Percentiles rank a stretch among this genome's conserved stretches.
Conservation (phyloP, 331 rosid genomes). For the Ulmus americana region DNA sequence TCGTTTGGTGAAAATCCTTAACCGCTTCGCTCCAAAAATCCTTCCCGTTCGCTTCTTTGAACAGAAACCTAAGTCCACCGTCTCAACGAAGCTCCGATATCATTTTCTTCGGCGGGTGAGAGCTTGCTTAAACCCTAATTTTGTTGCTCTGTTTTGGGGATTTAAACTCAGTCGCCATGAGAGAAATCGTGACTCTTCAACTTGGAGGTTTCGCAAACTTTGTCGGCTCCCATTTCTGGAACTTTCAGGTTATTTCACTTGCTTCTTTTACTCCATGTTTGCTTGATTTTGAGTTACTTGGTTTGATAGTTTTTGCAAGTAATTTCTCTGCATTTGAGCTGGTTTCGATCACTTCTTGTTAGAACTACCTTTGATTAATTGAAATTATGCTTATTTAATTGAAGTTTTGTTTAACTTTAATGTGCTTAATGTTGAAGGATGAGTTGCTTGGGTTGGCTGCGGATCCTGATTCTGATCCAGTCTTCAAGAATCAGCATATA, state of each 20-base stretch:
- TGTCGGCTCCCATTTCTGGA: constrained; percentile 92
- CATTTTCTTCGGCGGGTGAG: no score
- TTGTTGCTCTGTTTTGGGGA: not conserved
- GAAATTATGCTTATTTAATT: constrained; percentile 2
- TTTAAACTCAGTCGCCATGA: constrained; percentile 28
- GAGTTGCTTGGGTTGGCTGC: constrained; percentile 67
- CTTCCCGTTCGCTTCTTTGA: no score
- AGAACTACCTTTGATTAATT: not conserved
- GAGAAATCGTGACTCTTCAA: constrained; percentile 74
- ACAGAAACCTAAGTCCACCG: no score
- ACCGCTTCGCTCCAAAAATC: no score
- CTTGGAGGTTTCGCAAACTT: constrained; percentile 76
- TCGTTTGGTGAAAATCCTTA: no score
- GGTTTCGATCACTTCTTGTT: not conserved
- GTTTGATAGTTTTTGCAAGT: not conserved
- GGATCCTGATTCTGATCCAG: constrained; percentile 54
- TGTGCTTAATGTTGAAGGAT: constrained; percentile 49
- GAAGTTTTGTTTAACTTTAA: not conserved
- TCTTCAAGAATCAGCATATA: constrained; percentile 55
- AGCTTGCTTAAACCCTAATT: not conserved
- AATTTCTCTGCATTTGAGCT: not conserved
- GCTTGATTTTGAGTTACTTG: no score
- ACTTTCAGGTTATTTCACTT: constrained; percentile 60
- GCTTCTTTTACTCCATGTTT: not conserved
- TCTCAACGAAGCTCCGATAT: no score